A percentile compares a stretch with the other conserved stretches of the same genome.
Evolutionary conservation across 192 early-diverging fungal species (phyloP).

Genomic region (Coemansia sp.): DNA sequence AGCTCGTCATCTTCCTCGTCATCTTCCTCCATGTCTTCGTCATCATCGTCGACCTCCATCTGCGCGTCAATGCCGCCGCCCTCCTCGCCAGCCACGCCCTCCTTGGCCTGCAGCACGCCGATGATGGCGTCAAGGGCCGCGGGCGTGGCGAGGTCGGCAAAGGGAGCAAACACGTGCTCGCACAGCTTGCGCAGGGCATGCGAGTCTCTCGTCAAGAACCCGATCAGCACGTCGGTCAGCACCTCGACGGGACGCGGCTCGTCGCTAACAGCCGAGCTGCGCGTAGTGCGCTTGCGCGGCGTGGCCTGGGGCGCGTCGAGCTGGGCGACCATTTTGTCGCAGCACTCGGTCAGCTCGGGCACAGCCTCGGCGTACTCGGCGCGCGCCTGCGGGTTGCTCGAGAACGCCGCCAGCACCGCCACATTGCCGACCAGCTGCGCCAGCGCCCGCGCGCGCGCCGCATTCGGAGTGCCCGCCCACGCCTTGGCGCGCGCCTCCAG

Average conservation of each 20-base stretch:
- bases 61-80: slow-evolving; percentile 60
- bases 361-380: slow-evolving; percentile 58
- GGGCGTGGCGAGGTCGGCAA: slow-evolving; percentile 75
- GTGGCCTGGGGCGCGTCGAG: slow-evolving; percentile 46
- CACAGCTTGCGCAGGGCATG: slow-evolving; percentile 73
- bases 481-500: slow-evolving; percentile 9
- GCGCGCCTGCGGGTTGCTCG: slow-evolving; percentile 67
- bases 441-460: slow-evolving; percentile 33
- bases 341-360: slow-evolving; percentile 78
- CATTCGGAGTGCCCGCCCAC: slow-evolving; percentile 2
- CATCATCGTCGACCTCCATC: slow-evolving; percentile 49
- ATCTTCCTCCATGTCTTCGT: slow-evolving; percentile 50
- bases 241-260: slow-evolving; percentile 88
- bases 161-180: slow-evolving; percentile 84
- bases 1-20: slow-evolving; percentile 58
- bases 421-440: slow-evolving; percentile 44
- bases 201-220: slow-evolving; percentile 86
- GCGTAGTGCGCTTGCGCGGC: slow-evolving; percentile 43
- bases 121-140: slow-evolving; percentile 76
- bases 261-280: slow-evolving; percentile 53
- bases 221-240: slow-evolving; percentile 88
- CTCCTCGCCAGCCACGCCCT: slow-evolving; percentile 60
- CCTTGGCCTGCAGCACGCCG: slow-evolving; percentile 67
- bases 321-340: slow-evolving; percentile 63
- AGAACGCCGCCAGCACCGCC: slow-evolving; percentile 41